Conservation (phyloP, 169 alveolate genomes). For the Eimeria zaria region DNA sequence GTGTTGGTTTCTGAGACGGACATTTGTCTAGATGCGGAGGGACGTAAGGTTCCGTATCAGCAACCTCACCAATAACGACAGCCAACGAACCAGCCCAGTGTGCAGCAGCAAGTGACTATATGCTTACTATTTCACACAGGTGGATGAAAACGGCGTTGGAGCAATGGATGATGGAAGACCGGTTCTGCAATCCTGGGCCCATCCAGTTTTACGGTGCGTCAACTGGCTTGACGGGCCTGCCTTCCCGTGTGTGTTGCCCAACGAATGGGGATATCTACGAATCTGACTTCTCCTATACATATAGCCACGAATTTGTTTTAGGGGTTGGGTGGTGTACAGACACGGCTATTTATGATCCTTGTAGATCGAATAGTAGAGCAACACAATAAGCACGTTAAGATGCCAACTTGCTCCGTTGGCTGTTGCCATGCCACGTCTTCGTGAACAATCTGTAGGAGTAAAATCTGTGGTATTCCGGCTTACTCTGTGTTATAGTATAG, state of each 20-base stretch:
- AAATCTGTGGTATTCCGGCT: background rate
- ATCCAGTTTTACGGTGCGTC: slow-evolving; percentile 95
- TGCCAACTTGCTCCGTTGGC: background rate
- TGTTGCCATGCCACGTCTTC: background rate
- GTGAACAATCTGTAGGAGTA: background rate
- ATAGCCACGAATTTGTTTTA: background rate
- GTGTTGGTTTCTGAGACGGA: no score
- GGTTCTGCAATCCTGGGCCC: slow-evolving; percentile 99
- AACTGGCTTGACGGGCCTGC: background rate
- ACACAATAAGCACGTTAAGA: background rate
- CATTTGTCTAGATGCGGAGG: background rate
- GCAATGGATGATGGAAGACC: slow-evolving; percentile 96
- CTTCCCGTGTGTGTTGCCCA: background rate
- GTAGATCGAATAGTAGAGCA: background rate
- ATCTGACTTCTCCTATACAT: background rate
- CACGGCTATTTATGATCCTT: background rate
- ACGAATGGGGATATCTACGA: background rate
- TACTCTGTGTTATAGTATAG: background rate
- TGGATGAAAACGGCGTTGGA: slow-evolving; percentile 84
- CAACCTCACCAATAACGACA: background rate
- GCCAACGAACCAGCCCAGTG: background rate
- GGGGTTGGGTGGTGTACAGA: background rate
- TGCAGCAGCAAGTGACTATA: background rate
- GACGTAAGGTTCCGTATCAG: background rate
- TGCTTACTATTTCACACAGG: slow-evolving; percentile 1